These are phyloP conservation scores for Persicaria maculosa DNA, from an alignment of 148 eudicot species.

Conservation along the genomic window DNA sequence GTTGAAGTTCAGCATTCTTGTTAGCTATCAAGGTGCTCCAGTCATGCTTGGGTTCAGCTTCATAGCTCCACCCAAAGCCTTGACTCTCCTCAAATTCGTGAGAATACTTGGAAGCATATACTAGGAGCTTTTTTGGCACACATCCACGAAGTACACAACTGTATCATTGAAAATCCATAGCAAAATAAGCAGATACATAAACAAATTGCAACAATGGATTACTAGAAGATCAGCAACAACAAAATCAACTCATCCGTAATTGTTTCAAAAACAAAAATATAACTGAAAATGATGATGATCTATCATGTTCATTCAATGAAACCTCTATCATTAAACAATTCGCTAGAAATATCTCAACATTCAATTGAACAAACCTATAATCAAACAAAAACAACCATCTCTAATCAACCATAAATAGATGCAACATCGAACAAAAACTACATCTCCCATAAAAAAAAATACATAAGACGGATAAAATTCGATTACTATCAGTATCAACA, in stretches of 20 bases:
- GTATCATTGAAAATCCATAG: conserved; percentile 13
- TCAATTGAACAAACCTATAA: not conserved
- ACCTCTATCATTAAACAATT: not conserved
- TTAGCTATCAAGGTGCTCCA: conserved; percentile 95
- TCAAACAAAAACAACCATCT: not conserved
- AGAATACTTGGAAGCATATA: conserved; percentile 79
- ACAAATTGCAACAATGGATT: not conserved
- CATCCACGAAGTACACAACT: conserved; percentile 99
- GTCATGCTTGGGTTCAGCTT: conserved; percentile 85
- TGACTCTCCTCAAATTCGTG: conserved; percentile 94
- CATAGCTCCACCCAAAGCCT: conserved; percentile 95
- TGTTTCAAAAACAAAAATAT: not conserved
- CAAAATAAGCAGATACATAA: not conserved
- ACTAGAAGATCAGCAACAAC: not conserved
- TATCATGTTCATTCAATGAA: not conserved
- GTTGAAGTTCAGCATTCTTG: conserved; percentile 93
- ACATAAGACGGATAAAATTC: not conserved
- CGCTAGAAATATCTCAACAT: not conserved
- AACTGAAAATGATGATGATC: not conserved
- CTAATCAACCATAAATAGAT: not conserved
- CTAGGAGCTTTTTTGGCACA: conserved; percentile 94
- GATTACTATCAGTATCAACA: not conserved
- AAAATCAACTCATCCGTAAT: not conserved
- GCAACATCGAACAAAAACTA: too few relatives aligned
- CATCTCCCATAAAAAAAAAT: too few relatives aligned